Percentiles rank a stretch among this genome's conserved stretches.
phyloP scores from a whole-genome alignment of 2,329 filamentous ascomycete genomes.

The Talaromyces sp. region DNA sequence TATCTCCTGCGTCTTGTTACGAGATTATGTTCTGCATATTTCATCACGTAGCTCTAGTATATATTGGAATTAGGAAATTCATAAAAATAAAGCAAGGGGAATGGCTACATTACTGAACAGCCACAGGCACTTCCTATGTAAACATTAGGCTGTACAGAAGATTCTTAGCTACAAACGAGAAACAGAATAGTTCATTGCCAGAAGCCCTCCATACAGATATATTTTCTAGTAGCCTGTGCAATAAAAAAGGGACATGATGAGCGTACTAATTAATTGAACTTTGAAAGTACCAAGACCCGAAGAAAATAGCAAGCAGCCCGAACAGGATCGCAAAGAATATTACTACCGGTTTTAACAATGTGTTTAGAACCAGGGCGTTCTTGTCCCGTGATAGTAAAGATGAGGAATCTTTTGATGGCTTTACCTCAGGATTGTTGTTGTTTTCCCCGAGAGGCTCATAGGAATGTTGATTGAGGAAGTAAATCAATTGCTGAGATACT shows the following conservation, averaged over 20 bases:
- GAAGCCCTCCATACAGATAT: constrained; percentile 1
- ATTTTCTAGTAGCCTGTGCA: not conserved
- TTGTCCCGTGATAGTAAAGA: not conserved
- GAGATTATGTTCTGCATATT: too few species aligned
- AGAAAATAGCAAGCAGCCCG: constrained; percentile 4
- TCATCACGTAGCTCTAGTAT: too few species aligned
- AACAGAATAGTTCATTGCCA: constrained; percentile 1
- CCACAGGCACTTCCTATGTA: not conserved
- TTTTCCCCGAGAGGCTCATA: not conserved
- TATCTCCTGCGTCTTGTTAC: too few species aligned
- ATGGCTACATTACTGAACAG: too few species aligned
- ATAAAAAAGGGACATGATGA: not conserved
- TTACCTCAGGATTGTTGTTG: not conserved
- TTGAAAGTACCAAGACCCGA: not conserved
- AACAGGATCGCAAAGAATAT: constrained; percentile 4
- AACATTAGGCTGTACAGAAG: not conserved
- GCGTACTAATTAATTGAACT: not conserved
- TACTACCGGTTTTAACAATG: not conserved
- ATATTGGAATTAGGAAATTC: too few species aligned
- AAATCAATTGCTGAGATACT: constrained; percentile 1
- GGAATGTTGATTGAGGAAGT: constrained; percentile 2
- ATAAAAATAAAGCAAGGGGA: too few species aligned
- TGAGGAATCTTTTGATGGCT: constrained; percentile 4
- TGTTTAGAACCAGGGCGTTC: not conserved
- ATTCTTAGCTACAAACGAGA: constrained; percentile 2